A percentile compares a stretch with the other conserved stretches of the same genome.
Conservation (phyloP, 2,329 filamentous ascomycete genomes). For the Stachybotrys elegans region DNA sequence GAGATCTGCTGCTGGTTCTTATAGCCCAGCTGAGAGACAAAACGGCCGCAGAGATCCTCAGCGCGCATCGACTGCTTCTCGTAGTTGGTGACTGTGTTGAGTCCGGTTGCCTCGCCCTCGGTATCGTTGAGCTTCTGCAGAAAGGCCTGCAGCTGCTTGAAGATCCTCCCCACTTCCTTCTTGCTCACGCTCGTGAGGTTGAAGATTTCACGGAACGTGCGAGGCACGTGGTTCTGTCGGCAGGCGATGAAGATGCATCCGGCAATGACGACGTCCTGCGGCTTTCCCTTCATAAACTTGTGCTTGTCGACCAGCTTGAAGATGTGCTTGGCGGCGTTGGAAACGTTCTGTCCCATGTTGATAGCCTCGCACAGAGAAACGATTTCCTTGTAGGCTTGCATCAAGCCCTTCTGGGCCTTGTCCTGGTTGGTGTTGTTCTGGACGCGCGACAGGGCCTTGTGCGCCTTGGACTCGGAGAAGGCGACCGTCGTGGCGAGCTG, state of each 20-base stretch:
- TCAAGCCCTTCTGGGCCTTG: conserved; percentile 75
- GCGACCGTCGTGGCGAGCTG: conserved; percentile 87
- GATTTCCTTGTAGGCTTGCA: conserved; percentile 87
- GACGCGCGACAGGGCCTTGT: conserved; percentile 72
- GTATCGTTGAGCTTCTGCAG: conserved; percentile 66
- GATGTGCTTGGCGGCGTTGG: conserved; percentile 88
- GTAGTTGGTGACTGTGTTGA: conserved; percentile 62
- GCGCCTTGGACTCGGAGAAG: conserved; percentile 68
- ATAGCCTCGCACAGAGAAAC: conserved; percentile 81
- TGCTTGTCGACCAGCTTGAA: conserved; percentile 93
- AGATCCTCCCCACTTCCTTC: conserved; percentile 94
- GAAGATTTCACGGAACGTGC: conserved; percentile 93
- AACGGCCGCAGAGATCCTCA: conserved; percentile 80
- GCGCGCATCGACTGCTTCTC: conserved; percentile 75
- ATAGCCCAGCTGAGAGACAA: conserved; percentile 76
- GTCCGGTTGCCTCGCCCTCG: conserved; percentile 39
- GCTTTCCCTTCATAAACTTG: conserved; percentile 92
- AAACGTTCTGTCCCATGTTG: conserved; percentile 72
- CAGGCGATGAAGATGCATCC: conserved; percentile 98
- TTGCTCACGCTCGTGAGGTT: conserved; percentile 89
- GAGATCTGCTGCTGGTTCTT: conserved; percentile 69
- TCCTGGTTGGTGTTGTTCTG: conserved; percentile 83
- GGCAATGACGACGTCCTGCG: conserved; percentile 87
- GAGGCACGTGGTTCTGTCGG: conserved; percentile 78
- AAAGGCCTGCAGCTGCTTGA: conserved; percentile 89